Evolutionary conservation across 176 grass and related monocot genomes (phyloP).

Genomic region (Musa acuminata): DNA sequence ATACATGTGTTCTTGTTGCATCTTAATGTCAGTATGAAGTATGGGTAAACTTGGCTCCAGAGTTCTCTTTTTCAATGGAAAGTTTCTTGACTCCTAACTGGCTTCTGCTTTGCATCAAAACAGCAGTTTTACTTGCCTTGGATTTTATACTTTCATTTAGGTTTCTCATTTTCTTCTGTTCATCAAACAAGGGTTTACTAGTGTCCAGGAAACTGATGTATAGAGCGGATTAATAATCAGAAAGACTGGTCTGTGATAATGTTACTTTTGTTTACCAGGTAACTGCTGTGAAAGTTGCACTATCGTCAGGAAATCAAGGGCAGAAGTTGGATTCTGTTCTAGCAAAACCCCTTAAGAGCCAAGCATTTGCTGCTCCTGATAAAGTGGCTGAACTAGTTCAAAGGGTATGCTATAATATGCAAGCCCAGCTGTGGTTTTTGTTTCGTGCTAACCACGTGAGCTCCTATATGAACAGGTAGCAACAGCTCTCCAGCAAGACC

Average conservation of each 20-base stretch:
- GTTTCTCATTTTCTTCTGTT: neutral
- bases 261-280: constrained; percentile 41
- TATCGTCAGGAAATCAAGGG: constrained; percentile 66
- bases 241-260: neutral
- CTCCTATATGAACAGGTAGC: constrained; percentile 33
- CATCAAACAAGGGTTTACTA: too few species aligned
- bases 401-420: constrained; percentile 43
- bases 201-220: too few species aligned
- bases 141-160: neutral
- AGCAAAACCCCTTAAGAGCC: constrained; percentile 80
- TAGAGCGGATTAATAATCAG: neutral
- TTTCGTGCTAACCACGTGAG: neutral
- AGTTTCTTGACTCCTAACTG: neutral
- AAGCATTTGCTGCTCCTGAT: constrained; percentile 92
- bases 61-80: too few species aligned
- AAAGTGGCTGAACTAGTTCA: constrained; percentile 89
- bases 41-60: too few species aligned
- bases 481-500: constrained; percentile 55
- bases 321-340: constrained; percentile 91
- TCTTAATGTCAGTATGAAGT: too few species aligned
- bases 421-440: neutral
- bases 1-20: too few species aligned
- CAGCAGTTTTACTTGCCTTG: neutral
- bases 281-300: constrained; percentile 82
- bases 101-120: neutral